phyloP scores from a whole-genome alignment of 176 grass and related monocot genomes.

The Oryza punctata region DNA sequence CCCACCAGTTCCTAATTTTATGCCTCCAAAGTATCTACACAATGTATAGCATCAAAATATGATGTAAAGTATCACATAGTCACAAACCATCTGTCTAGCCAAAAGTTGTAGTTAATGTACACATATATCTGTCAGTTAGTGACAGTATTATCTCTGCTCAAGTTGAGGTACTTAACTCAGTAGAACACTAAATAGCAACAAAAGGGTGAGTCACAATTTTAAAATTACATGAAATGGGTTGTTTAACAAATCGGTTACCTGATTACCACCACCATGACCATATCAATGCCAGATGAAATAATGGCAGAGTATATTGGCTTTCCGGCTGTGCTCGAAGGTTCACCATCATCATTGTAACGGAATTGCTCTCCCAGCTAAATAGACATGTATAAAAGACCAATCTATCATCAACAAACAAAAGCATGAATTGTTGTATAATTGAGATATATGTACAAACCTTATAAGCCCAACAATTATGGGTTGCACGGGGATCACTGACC shows the following conservation, averaged over 20 bases:
- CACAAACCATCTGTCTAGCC: background rate
- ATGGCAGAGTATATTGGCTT: slow-evolving; percentile 98
- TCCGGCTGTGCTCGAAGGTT: slow-evolving; percentile 89
- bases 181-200: background rate
- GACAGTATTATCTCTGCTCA: background rate
- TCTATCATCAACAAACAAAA: background rate
- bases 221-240: background rate
- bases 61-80: slow-evolving; percentile 1
- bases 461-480: slow-evolving; percentile 96
- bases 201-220: background rate
- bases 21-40: slow-evolving; percentile 89
- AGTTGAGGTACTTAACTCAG: slow-evolving; percentile 1
- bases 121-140: background rate
- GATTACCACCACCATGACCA: slow-evolving; percentile 90
- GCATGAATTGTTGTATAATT: background rate
- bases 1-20: slow-evolving; percentile 90
- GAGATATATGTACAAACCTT: slow-evolving; percentile 56
- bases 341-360: slow-evolving; percentile 84
- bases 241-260: slow-evolving; percentile 45
- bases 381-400: slow-evolving; percentile 11
- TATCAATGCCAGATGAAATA: slow-evolving; percentile 85
- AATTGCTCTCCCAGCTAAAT: slow-evolving; percentile 81
- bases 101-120: background rate
- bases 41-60: slow-evolving; percentile 13
- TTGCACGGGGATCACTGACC: slow-evolving; percentile 85